Evolutionary conservation across 768 basidiomycete genomes (phyloP), one percentile per base, ranked within the genome.

Genomic region (Kwoniella dendrophila): DNA sequence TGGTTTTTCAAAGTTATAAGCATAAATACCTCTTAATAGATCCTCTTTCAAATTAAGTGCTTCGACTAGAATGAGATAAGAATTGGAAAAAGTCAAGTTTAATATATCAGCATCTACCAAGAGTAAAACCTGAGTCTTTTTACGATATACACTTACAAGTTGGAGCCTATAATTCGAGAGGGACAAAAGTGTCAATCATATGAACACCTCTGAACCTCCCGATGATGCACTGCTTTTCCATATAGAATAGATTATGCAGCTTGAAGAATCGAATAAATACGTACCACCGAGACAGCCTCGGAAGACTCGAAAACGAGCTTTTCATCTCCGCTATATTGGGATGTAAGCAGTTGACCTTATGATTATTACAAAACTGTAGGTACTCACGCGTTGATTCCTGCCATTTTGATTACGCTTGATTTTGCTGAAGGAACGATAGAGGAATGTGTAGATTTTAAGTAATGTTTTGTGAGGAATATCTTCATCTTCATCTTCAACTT

Each of bases 1-100:
- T 24, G 95, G 95, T 75, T 92, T 94, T 84, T 99, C 95, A 75
- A 97, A 98, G 54, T 72, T 77, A 74, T 80, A 80, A 40, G 78
- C 78, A 63, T 79, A 80, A 66, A 79, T 78, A 59, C 79, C 79
- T 40, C 79, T 70, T 20, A 80, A 66, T 11, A 80, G 69, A 57
- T 80, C 79, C 68, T 79, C 78, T 66, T 79, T 79, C 55, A 80
- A 62, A 58, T 76, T 75, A 56, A 80, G 72, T 51, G 76, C 75
- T 69, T 80, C 79, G 75, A 80, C 76, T 79, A 44, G 40, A 26
- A n/a, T n/a, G n/a, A n/a, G n/a, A n/a, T n/a, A n/a, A n/a, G n/a
- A n/a, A n/a, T n/a, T n/a, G n/a, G n/a, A n/a, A n/a, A n/a, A n/a
- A n/a, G n/a, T n/a, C n/a, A 32, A 29, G 24, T 33, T 30, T n/a